Base-by-base conservation (phyloP, 176 grass and related monocot species). In the Bothriochloa decipiens region DNA sequence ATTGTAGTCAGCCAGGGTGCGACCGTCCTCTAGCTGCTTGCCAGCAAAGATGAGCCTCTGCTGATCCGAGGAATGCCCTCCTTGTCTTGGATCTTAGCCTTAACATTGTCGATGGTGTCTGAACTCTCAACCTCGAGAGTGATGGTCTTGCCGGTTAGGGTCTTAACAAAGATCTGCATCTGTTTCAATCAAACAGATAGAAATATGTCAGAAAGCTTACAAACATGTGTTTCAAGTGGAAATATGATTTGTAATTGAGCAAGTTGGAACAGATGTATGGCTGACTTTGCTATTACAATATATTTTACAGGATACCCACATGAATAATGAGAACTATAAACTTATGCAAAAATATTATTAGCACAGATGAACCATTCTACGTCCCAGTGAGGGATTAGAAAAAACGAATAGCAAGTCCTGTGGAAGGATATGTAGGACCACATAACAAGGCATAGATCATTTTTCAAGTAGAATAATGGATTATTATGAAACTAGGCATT, bases 11-110 rank as follows among this genome's bases (percentile, higher is more conserved):
- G 90, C 87, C 4, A 94, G 68, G 11, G 85, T 94, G 0, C 84
- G 73, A 0, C 90, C 90, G 17, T 95, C 90, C 69, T 92, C 87
- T 0, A 95, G 87, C 6, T 92, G 92, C 63, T 92, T 92, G 0
- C 92, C 87, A 25, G 90, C 90, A 41, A 94, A 94, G 79, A 92
- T 90, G 1, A 94, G 67, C 37, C 92, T 64, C 49, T 92, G 82
- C 79, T 92, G 90, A 37, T 92, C 92, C 10, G 82, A 85, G 10
- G 90, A 1, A 92, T 94, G 7, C 94, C 94, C 36, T 97, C 89
- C 87, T 97, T 93, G 60, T 97, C 91, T 33, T 93, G 91, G 11
- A 97, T 93, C 79, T 93, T 91, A 12, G 94, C 82, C 66, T 93
- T 97, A n/a, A 96, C 90, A 81, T 90, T 93, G 81, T 88, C 74